These are phyloP conservation scores for Apostasia ramifera DNA, from an alignment of 106 monocot species.

Conservation along the genomic window DNA sequence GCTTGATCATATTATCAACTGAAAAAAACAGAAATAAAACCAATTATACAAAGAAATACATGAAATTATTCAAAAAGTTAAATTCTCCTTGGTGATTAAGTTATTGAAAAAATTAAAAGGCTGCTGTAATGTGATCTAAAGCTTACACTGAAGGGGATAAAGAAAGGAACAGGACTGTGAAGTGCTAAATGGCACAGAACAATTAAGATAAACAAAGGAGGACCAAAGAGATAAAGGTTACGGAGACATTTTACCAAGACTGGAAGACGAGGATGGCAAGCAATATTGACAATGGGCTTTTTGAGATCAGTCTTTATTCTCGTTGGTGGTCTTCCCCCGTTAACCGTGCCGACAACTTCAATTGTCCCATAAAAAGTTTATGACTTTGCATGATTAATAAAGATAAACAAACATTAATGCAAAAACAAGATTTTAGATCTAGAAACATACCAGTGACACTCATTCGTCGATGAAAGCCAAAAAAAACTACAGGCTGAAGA, in stretches of 20 bases:
- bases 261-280: constrained; percentile 95
- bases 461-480: constrained; percentile 91
- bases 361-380: constrained; percentile 7
- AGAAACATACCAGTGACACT: constrained; percentile 83
- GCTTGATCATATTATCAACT: constrained; percentile 97
- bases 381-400: background rate
- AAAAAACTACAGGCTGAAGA: constrained; percentile 94
- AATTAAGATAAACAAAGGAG: constrained; percentile 3
- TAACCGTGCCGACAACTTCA: constrained; percentile 92
- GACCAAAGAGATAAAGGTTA: background rate
- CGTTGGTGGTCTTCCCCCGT: constrained; percentile 79
- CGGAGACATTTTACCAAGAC: constrained; percentile 52
- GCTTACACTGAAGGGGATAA: constrained; percentile 65
- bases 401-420: constrained; percentile 5
- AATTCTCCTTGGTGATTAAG: background rate
- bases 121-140: background rate
- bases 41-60: constrained; percentile 3
- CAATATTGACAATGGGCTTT: constrained; percentile 92
- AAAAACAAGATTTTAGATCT: constrained; percentile 5
- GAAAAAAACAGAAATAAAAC: constrained; percentile 10
- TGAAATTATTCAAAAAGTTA: constrained; percentile 6
- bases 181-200: background rate
- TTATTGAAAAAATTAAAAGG: constrained; percentile 1
- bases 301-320: constrained; percentile 99
- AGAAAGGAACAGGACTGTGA: background rate